A percentile compares a stretch with the other conserved stretches of the same genome.
phyloP scores from a whole-genome alignment of 2,329 filamentous ascomycete species.

The Zasmidium citrigriseum region DNA sequence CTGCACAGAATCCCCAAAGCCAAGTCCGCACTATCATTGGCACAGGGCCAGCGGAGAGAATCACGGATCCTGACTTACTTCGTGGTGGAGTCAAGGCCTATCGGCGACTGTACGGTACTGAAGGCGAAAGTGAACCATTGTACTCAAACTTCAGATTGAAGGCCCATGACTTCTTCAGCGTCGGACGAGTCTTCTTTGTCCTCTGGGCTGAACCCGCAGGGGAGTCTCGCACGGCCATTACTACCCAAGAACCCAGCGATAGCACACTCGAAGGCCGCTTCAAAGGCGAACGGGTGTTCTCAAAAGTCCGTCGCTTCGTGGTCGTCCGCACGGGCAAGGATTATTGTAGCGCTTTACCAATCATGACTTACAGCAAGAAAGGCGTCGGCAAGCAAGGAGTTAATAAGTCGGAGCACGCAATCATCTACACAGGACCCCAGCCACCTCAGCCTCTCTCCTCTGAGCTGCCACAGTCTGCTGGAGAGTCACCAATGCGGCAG shows the following conservation, averaged over 20 bases:
- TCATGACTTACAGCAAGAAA: conserved; percentile 25
- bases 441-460: conserved; percentile 2
- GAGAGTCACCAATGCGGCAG: conserved; percentile 10
- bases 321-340: conserved; percentile 20
- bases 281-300: conserved; percentile 20
- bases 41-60: conserved; percentile 2
- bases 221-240: conserved; percentile 9
- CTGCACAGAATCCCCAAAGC: not conserved
- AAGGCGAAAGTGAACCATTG: conserved; percentile 6
- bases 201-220: conserved; percentile 28
- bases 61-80: conserved; percentile 12
- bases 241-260: conserved; percentile 1
- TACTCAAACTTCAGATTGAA: conserved; percentile 4
- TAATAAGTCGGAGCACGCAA: conserved; percentile 28
- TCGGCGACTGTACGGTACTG: not conserved
- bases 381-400: conserved; percentile 23
- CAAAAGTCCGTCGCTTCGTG: conserved; percentile 30
- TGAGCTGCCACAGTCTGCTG: not conserved
- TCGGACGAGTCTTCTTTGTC: conserved; percentile 22
- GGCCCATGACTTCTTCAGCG: conserved; percentile 14
- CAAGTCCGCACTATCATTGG: conserved; percentile 5
- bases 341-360: conserved; percentile 26
- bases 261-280: not conserved
- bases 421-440: conserved; percentile 25
- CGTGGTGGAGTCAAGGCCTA: not conserved